phyloP scores from a whole-genome alignment of 1,284 basidiomycete species.

The Naganishia albida region DNA sequence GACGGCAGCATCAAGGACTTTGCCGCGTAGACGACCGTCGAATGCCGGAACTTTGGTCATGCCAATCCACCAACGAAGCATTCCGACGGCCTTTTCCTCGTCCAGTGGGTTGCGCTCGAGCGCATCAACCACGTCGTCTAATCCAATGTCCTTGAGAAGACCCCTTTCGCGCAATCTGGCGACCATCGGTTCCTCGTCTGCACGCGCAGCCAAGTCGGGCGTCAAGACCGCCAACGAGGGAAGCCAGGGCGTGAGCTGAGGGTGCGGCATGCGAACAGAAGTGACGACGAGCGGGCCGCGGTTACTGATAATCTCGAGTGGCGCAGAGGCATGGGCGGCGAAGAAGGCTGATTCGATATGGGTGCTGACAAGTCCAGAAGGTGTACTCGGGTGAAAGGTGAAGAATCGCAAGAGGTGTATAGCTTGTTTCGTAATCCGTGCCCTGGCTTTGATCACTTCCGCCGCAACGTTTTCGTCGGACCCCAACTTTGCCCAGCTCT shows the following conservation, averaged over 20 bases:
- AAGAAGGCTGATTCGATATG: conserved; percentile 83
- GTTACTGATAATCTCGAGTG: conserved; percentile 77
- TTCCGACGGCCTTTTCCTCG: conserved; percentile 75
- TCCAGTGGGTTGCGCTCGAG: conserved; percentile 71
- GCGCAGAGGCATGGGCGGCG: conserved; percentile 57
- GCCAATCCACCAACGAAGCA: conserved; percentile 85
- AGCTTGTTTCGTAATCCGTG: conserved; percentile 64
- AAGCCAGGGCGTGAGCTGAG: conserved; percentile 73
- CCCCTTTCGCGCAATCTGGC: conserved; percentile 65
- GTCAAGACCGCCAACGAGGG: conserved; percentile 78
- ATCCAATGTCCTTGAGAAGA: conserved; percentile 77
- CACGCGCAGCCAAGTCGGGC: conserved; percentile 65
- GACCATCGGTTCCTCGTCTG: conserved; percentile 62
- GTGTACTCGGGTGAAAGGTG: conserved; percentile 82
- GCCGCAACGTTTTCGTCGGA: conserved; percentile 27
- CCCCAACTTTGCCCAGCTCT: conserved; percentile 38
- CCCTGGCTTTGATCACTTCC: conserved; percentile 52
- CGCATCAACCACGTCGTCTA: conserved; percentile 82
- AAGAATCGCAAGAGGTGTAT: conserved; percentile 87
- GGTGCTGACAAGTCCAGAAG: conserved; percentile 78
- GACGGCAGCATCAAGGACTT: conserved; percentile 71
- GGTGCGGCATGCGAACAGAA: conserved; percentile 76
- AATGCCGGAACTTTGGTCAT: conserved; percentile 61
- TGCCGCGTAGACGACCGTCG: conserved; percentile 57
- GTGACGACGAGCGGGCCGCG: conserved; percentile 70